phyloP scores from a whole-genome alignment of 352 stramenopile genomes.

The Achlya hypogyna region DNA sequence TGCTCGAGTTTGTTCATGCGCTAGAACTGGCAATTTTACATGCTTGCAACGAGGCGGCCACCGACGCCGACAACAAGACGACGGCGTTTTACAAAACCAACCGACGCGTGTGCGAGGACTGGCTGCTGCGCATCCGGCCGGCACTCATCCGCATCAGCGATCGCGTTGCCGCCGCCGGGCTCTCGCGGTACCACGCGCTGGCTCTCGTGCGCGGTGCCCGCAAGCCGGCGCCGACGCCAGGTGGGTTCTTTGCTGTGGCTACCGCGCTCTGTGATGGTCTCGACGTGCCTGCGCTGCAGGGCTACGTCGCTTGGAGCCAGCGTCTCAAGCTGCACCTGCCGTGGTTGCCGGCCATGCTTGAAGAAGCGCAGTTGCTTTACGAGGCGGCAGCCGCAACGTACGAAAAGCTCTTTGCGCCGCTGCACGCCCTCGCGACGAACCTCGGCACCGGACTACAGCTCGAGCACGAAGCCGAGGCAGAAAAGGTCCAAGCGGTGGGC shows the following conservation, averaged over 20 bases:
- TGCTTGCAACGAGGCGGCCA: conserved; percentile 17
- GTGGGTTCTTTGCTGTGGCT: conserved; percentile 36
- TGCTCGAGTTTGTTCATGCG: conserved; percentile 42
- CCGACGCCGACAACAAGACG: conserved; percentile 29
- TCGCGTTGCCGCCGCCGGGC: conserved; percentile 22
- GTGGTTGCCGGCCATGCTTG: conserved; percentile 32
- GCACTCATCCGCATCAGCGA: conserved; percentile 39
- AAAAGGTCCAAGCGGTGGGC: background rate
- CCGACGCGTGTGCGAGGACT: conserved; percentile 58
- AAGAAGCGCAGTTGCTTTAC: conserved; percentile 49
- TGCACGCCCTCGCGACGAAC: conserved; percentile 10
- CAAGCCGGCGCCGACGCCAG: conserved; percentile 31
- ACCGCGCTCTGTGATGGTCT: conserved; percentile 37
- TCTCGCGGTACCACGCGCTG: conserved; percentile 37
- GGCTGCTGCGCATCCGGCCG: conserved; percentile 51
- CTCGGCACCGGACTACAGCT: background rate
- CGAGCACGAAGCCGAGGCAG: conserved; percentile 5
- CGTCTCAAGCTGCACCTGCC: conserved; percentile 25
- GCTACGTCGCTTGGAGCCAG: conserved; percentile 22
- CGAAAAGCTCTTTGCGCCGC: conserved; percentile 28
- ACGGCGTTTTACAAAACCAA: conserved; percentile 54
- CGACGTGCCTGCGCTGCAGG: conserved; percentile 42
- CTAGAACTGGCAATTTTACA: conserved; percentile 41
- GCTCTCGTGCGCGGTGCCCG: conserved; percentile 29
- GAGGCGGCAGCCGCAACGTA: conserved; percentile 51